Conservation (phyloP, 768 basidiomycete species). For the Lactarius sanguifluus region DNA sequence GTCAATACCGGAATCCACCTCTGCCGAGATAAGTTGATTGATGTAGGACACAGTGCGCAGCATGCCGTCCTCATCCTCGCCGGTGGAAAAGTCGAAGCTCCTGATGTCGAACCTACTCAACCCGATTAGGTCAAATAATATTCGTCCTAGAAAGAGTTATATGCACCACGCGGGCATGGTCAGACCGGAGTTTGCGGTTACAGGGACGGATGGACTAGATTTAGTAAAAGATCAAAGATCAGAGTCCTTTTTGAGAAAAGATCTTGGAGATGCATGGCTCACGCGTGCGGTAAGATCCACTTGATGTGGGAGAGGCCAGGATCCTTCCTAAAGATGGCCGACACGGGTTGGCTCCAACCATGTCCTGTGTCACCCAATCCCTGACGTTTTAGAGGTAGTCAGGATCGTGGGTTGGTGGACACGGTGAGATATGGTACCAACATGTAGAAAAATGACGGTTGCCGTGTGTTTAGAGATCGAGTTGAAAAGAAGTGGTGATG, state of each 20-base stretch:
- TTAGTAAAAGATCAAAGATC: neutral
- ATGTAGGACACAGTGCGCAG: conserved; percentile 58
- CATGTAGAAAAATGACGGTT: conserved; percentile 89
- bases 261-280: conserved; percentile 37
- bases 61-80: conserved; percentile 80
- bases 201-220: conserved; percentile 38
- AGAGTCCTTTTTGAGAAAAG: neutral
- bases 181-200: conserved; percentile 75
- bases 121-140: neutral
- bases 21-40: conserved; percentile 67
- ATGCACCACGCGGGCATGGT: conserved; percentile 74
- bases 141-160: neutral
- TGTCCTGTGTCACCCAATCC: conserved; percentile 73
- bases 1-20: conserved; percentile 70
- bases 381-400: conserved; percentile 38
- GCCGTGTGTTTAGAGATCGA: conserved; percentile 70
- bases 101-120: conserved; percentile 71
- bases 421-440: conserved; percentile 40
- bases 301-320: conserved; percentile 69
- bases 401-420: conserved; percentile 4
- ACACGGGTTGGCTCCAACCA: conserved; percentile 72
- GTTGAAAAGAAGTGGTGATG: conserved; percentile 18
- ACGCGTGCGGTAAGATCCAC: conserved; percentile 88
- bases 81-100: conserved; percentile 56
- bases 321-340: conserved; percentile 59